Evolutionary conservation across 2,329 filamentous ascomycete species (phyloP).

Genomic region (Sphaceloma murrayae): DNA sequence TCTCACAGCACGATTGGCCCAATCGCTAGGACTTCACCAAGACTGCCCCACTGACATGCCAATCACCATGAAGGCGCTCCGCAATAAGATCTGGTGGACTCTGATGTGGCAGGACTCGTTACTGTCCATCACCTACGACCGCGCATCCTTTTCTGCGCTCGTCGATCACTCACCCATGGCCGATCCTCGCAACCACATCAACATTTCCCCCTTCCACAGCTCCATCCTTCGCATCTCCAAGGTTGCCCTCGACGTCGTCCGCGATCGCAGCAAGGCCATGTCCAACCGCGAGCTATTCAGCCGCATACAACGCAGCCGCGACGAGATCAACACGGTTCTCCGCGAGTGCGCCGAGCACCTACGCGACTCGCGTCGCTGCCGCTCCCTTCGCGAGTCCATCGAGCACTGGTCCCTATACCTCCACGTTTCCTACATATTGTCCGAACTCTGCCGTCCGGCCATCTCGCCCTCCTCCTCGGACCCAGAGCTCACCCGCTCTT

Average conservation of each 20-base stretch:
- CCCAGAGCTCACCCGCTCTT: constrained; percentile 36
- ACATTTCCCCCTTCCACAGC: constrained; percentile 47
- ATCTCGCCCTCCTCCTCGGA: constrained; percentile 42
- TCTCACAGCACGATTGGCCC: constrained; percentile 51
- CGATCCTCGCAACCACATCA: constrained; percentile 30
- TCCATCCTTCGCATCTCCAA: constrained; percentile 48
- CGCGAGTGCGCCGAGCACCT: constrained; percentile 49
- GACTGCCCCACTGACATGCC: constrained; percentile 46
- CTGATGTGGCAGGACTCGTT: constrained; percentile 57
- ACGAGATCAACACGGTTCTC: constrained; percentile 49
- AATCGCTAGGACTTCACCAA: constrained; percentile 51
- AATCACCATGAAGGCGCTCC: constrained; percentile 33
- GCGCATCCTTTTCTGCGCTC: constrained; percentile 47
- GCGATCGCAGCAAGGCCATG: constrained; percentile 47
- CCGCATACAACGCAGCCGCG: constrained; percentile 47
- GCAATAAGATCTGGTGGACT: constrained; percentile 45
- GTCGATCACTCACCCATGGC: constrained; percentile 40
- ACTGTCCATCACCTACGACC: constrained; percentile 54
- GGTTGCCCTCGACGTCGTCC: constrained; percentile 51
- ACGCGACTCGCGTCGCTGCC: constrained; percentile 43
- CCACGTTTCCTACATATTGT: constrained; percentile 53
- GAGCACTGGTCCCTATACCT: constrained; percentile 53
- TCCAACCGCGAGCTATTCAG: constrained; percentile 43
- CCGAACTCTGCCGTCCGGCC: constrained; percentile 52
- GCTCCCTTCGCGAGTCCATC: constrained; percentile 43